Evolutionary conservation across 768 basidiomycete species (phyloP).

Genomic region (Suillus subalutaceus): DNA sequence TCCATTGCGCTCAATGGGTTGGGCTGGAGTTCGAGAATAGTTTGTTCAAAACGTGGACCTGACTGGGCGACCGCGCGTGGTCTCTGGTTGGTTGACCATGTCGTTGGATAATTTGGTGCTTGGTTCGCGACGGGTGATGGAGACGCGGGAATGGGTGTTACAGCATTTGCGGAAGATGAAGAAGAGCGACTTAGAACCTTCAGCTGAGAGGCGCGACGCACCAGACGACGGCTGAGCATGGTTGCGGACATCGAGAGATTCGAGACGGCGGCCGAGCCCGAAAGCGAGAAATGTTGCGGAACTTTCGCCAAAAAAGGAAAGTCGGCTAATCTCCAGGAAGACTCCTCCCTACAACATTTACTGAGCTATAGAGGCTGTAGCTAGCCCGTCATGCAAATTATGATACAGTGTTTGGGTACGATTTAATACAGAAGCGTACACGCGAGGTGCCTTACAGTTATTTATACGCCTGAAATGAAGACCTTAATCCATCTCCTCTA

Average conservation of each 20-base stretch:
- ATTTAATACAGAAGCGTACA: not conserved
- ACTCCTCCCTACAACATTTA: not conserved
- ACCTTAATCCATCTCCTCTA: constrained; percentile 64
- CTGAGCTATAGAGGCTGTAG: not conserved
- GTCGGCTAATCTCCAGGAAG: not conserved
- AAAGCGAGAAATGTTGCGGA: constrained; percentile 1
- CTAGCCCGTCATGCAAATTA: not conserved
- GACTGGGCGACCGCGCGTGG: constrained; percentile 61
- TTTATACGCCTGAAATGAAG: constrained; percentile 11
- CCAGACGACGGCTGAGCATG: constrained; percentile 34
- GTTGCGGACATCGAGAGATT: constrained; percentile 8
- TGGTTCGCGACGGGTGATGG: constrained; percentile 53
- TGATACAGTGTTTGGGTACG: not conserved
- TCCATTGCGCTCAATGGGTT: constrained; percentile 90
- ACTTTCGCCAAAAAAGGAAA: constrained; percentile 21
- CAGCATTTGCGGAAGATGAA: constrained; percentile 20
- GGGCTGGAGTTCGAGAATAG: constrained; percentile 84
- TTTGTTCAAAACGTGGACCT: constrained; percentile 92
- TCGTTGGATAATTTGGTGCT: constrained; percentile 78
- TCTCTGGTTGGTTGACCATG: constrained; percentile 87
- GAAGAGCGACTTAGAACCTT: constrained; percentile 23
- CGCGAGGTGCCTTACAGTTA: constrained; percentile 4
- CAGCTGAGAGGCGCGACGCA: constrained; percentile 20
- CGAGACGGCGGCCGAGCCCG: constrained; percentile 11
- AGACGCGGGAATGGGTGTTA: constrained; percentile 17